These are phyloP conservation scores for Coniochaeta hoffmannii DNA, from an alignment of 2,329 filamentous ascomycete genomes.

Conservation along the genomic window DNA sequence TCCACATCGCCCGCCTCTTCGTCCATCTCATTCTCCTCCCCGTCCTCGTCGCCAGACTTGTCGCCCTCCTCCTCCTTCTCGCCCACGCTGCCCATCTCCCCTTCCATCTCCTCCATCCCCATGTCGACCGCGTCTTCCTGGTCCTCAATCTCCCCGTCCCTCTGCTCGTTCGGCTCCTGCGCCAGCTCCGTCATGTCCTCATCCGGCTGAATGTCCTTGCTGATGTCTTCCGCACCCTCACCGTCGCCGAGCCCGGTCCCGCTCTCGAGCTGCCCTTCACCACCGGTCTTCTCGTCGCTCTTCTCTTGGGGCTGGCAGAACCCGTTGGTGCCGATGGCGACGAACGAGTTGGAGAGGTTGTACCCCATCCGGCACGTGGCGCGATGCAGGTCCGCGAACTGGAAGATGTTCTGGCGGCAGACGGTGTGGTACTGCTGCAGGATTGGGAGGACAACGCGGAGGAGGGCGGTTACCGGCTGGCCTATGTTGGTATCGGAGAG, in stretches of 20 bases:
- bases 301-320: constrained; percentile 89
- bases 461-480: constrained; percentile 44
- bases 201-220: constrained; percentile 89
- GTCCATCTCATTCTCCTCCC: constrained; percentile 70
- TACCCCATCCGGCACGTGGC: constrained; percentile 68
- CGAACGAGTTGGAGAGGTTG: constrained; percentile 68
- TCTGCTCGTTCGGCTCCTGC: constrained; percentile 67
- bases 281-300: constrained; percentile 59
- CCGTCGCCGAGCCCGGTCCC: constrained; percentile 94
- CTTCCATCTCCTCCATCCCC: constrained; percentile 87
- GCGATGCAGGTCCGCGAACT: constrained; percentile 58
- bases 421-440: constrained; percentile 64
- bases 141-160: constrained; percentile 62
- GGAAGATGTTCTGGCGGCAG: constrained; percentile 48
- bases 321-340: constrained; percentile 71
- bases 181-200: constrained; percentile 90
- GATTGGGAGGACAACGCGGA: constrained; percentile 61
- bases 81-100: constrained; percentile 64
- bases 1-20: constrained; percentile 89
- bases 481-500: constrained; percentile 32
- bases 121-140: constrained; percentile 85
- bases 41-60: constrained; percentile 55
- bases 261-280: constrained; percentile 74
- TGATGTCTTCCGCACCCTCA: constrained; percentile 93
- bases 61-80: constrained; percentile 52